phyloP scores from a whole-genome alignment of 768 basidiomycete species.

The Rubroboletus satanas region DNA sequence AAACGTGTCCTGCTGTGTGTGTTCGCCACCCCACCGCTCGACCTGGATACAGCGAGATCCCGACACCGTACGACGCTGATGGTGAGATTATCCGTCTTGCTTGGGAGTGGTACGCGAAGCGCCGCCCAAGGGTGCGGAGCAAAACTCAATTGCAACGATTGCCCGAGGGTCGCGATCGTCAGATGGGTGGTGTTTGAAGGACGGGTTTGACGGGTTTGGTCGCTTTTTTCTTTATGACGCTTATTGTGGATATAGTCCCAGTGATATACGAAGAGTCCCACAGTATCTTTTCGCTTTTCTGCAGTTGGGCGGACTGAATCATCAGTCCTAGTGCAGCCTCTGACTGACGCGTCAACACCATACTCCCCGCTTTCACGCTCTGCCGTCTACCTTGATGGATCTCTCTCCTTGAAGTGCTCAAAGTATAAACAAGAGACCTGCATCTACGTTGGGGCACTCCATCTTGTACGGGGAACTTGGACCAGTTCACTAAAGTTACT shows the following conservation, averaged over 20 bases:
- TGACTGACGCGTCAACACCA: no score
- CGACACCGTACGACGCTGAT: constrained; percentile 93
- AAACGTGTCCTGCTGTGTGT: constrained; percentile 88
- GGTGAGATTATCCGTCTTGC: constrained; percentile 87
- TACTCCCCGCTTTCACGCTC: no score
- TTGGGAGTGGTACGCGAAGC: constrained; percentile 92
- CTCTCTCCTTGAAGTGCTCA: no score
- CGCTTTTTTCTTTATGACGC: neutral
- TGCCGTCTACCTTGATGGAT: no score
- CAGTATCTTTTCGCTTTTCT: neutral
- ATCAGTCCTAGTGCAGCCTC: neutral
- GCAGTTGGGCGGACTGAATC: neutral
- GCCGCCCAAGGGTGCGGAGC: constrained; percentile 64
- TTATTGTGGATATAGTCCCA: constrained; percentile 1
- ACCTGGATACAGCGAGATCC: constrained; percentile 94
- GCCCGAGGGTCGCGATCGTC: constrained; percentile 59
- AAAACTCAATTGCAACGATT: constrained; percentile 56
- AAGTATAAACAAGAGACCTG: no score
- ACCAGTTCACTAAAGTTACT: no score
- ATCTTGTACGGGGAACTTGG: no score
- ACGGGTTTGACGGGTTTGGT: neutral
- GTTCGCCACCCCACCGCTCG: constrained; percentile 95
- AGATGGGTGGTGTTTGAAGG: constrained; percentile 21
- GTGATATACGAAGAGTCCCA: neutral
- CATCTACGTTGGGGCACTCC: no score